phyloP scores from a whole-genome alignment of 768 basidiomycete genomes.

The Pleurotus platypus region DNA sequence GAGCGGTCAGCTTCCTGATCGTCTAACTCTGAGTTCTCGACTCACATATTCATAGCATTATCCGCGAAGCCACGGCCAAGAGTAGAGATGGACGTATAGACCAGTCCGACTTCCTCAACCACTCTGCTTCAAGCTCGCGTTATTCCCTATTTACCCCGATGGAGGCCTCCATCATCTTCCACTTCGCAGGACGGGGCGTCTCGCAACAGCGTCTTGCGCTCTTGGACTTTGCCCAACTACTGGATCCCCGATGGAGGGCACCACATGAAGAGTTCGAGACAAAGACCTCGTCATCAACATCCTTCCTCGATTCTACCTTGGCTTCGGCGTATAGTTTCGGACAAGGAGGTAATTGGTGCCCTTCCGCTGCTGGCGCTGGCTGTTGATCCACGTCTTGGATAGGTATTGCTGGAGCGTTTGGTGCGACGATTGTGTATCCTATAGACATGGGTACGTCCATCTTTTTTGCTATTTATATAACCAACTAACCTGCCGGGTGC shows the following conservation, averaged over 20 bases:
- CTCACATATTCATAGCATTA: constrained; percentile 47
- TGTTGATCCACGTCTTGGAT: constrained; percentile 14
- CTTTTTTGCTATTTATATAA: not conserved
- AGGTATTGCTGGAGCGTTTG: constrained; percentile 91
- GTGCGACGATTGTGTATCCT: constrained; percentile 97
- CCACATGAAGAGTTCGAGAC: constrained; percentile 53
- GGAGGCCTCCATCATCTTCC: constrained; percentile 98
- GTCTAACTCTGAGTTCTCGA: constrained; percentile 6
- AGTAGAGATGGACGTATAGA: constrained; percentile 96
- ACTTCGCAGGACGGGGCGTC: constrained; percentile 87
- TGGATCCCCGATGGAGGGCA: constrained; percentile 86
- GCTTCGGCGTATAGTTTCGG: constrained; percentile 84
- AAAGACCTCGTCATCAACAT: constrained; percentile 23
- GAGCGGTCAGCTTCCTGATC: constrained; percentile 55
- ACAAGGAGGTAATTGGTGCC: constrained; percentile 61
- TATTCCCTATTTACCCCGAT: constrained; percentile 97
- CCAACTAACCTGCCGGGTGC: constrained; percentile 13
- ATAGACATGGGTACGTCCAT: constrained; percentile 79
- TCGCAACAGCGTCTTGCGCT: constrained; percentile 70
- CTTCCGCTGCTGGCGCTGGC: not conserved
- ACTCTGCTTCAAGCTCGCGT: constrained; percentile 81
- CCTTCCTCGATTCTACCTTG: constrained; percentile 52
- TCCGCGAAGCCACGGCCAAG: constrained; percentile 85
- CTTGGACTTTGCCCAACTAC: constrained; percentile 86
- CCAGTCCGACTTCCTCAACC: constrained; percentile 91